Percentiles rank a stretch among this genome's conserved stretches.
These are phyloP conservation scores for Gossypium laxum DNA, from an alignment of 441 rosid species.

Conservation along the genomic window DNA sequence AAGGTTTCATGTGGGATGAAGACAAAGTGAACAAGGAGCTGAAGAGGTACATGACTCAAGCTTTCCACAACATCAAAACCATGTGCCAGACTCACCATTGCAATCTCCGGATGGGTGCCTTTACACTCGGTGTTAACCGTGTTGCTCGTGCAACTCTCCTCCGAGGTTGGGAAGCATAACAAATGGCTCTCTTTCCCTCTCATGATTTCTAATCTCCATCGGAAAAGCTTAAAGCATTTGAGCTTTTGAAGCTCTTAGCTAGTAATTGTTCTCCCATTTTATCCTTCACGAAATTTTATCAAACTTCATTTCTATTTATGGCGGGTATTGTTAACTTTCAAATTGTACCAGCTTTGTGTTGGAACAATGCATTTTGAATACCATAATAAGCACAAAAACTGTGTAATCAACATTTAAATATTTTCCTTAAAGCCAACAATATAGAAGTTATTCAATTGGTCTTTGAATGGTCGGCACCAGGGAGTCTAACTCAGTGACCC, in stretches of 20 bases:
- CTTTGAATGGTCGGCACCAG: slow-evolving; percentile 4
- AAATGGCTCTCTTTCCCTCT: background rate
- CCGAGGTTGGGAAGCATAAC: slow-evolving; percentile 89
- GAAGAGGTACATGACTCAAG: slow-evolving; percentile 68
- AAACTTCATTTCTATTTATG: background rate
- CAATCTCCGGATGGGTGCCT: slow-evolving; percentile 93
- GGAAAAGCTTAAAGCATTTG: background rate
- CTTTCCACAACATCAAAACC: slow-evolving; percentile 63
- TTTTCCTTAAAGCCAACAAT: too few relatives aligned
- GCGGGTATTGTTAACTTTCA: background rate
- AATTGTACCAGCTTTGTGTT: background rate
- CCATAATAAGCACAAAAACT: background rate
- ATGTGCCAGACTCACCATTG: slow-evolving; percentile 79
- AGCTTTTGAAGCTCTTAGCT: background rate
- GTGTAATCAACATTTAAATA: too few relatives aligned
- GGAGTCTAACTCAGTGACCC: background rate
- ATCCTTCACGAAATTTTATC: background rate
- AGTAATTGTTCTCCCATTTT: background rate
- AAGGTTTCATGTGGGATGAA: slow-evolving; percentile 98
- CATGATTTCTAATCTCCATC: background rate
- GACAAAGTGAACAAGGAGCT: slow-evolving; percentile 72
- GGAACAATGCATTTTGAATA: background rate
- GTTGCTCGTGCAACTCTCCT: slow-evolving; percentile 77
- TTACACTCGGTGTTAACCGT: slow-evolving; percentile 82
- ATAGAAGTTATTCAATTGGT: background rate